Percentiles rank a stretch among this genome's conserved stretches.
These are phyloP conservation scores for Umbelopsis sp. DNA, from an alignment of 192 early-diverging fungal species.

Conservation along the genomic window DNA sequence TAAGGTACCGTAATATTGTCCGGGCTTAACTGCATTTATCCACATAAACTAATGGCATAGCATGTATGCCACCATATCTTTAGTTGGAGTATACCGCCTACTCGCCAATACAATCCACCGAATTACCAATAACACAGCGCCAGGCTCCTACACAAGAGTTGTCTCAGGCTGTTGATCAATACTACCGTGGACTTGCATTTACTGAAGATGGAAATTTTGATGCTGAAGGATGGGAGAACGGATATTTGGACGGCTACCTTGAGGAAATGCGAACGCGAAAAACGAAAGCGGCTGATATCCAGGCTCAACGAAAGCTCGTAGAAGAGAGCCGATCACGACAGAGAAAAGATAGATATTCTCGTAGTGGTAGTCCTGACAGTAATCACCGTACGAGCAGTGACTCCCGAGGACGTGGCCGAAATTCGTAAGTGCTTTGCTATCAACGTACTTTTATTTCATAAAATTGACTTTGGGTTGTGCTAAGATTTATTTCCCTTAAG, in stretches of 20 bases:
- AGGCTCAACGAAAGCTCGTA: neutral
- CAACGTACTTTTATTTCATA: no score
- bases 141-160: slow-evolving; percentile 2
- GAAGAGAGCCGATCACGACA: neutral
- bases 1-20: slow-evolving; percentile 12
- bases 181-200: slow-evolving; percentile 21
- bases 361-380: slow-evolving; percentile 2
- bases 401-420: neutral
- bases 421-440: neutral
- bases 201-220: neutral
- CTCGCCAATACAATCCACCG: slow-evolving; percentile 8
- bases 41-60: no score
- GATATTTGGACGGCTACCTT: slow-evolving; percentile 18
- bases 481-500: neutral
- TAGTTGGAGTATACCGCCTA: slow-evolving; percentile 11
- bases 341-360: neutral
- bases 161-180: slow-evolving; percentile 2
- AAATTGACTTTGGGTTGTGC: no score
- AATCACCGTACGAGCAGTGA: neutral
- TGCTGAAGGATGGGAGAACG: slow-evolving; percentile 30
- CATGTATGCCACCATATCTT: neutral
- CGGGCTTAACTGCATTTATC: no score
- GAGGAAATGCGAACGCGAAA: neutral
- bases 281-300: neutral
- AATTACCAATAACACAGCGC: neutral